Evolutionary conservation across 1,139 yeast species (phyloP).

Genomic region (Starmera stellimalicola): DNA sequence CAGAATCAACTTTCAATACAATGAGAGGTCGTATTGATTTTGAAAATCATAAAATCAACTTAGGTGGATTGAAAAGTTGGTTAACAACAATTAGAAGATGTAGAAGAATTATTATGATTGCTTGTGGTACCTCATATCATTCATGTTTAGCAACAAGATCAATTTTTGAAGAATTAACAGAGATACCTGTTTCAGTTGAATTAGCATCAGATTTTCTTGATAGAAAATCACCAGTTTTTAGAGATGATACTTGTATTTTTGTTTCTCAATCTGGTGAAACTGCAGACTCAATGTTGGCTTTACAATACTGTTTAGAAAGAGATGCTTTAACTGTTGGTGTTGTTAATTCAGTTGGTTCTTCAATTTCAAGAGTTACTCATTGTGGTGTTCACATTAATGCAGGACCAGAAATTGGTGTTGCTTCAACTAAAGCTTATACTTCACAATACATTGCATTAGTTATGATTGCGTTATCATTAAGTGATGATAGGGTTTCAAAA

Average conservation of each 20-base stretch:
- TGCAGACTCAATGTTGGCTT: conserved; percentile 95
- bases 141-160: conserved; percentile 97
- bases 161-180: conserved; percentile 92
- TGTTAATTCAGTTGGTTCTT: conserved; percentile 90
- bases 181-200: conserved; percentile 92
- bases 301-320: conserved; percentile 92
- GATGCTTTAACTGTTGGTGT: conserved; percentile 98
- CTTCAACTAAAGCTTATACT: conserved; percentile 98
- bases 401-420: conserved; percentile 99
- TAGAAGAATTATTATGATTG: conserved; percentile 94
- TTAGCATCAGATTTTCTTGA: conserved; percentile 97
- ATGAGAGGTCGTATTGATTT: conserved; percentile 99
- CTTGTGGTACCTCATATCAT: conserved; percentile 98
- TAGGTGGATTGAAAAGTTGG: conserved; percentile 87
- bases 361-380: conserved; percentile 90
- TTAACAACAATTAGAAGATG: conserved; percentile 88
- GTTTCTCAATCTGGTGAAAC: conserved; percentile 99
- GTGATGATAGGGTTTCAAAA: conserved; percentile 83
- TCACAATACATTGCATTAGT: conserved; percentile 96
- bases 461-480: conserved; percentile 89
- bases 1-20: conserved; percentile 94
- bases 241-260: conserved; percentile 96
- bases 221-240: conserved; percentile 89
- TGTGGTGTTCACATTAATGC: conserved; percentile 99
- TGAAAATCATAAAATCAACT: conserved; percentile 61